Percentiles rank a stretch among this genome's conserved stretches.
Evolutionary conservation across 495 filamentous ascomycete species (phyloP).

Genomic region (Penicillium diatomitis): DNA sequence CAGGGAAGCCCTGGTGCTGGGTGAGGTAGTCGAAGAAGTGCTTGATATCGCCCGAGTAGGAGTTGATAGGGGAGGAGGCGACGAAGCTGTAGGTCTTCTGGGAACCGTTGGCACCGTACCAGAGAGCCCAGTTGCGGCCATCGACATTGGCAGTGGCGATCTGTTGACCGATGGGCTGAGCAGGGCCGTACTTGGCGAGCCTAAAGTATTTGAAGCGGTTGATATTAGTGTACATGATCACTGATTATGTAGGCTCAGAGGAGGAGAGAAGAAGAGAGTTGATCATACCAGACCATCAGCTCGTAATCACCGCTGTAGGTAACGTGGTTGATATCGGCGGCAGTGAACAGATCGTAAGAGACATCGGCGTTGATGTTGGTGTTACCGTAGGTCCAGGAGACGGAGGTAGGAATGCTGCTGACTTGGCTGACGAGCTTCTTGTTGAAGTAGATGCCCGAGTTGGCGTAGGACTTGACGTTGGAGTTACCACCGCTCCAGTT

Average conservation of each 20-base stretch:
- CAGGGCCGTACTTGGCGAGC: slow-evolving; percentile 26
- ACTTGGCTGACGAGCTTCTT: slow-evolving; percentile 26
- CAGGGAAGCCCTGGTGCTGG: slow-evolving; percentile 26
- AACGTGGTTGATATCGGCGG: slow-evolving; percentile 33
- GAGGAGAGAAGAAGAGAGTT: too few species aligned
- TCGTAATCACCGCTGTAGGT: slow-evolving; percentile 40
- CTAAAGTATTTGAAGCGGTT: slow-evolving; percentile 2
- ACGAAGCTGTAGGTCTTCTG: slow-evolving; percentile 42
- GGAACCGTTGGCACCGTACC: slow-evolving; percentile 25
- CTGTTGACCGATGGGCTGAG: slow-evolving; percentile 33
- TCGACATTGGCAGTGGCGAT: slow-evolving; percentile 20
- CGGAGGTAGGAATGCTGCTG: slow-evolving; percentile 27
- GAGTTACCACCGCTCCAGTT: slow-evolving; percentile 29
- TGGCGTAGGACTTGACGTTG: slow-evolving; percentile 39
- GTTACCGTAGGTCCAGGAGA: slow-evolving; percentile 31
- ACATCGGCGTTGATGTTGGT: slow-evolving; percentile 34
- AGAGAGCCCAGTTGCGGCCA: slow-evolving; percentile 29
- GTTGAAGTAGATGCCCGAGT: slow-evolving; percentile 19
- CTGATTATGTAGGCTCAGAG: too few species aligned
- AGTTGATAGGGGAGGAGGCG: slow-evolving; percentile 17
- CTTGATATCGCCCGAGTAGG: slow-evolving; percentile 31
- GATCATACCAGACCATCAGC: slow-evolving; percentile 40
- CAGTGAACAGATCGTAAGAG: slow-evolving; percentile 41
- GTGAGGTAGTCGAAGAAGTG: slow-evolving; percentile 35
- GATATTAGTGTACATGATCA: background rate